Evolutionary conservation across 768 basidiomycete genomes (phyloP).

Genomic region (Lactarius hatsudake): DNA sequence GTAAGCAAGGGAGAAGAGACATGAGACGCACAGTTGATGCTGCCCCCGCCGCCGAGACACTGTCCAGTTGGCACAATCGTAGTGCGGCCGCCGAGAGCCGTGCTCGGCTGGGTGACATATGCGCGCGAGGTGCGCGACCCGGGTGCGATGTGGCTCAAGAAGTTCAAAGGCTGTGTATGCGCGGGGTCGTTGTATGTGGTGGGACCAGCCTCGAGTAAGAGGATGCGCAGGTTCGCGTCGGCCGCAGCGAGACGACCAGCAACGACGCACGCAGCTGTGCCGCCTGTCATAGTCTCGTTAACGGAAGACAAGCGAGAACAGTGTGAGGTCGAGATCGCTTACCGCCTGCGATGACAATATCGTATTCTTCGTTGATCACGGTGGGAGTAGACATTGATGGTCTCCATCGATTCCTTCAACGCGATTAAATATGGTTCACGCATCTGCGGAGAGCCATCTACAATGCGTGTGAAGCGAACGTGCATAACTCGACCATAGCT

Average conservation of each 20-base stretch:
- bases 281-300: constrained; percentile 33
- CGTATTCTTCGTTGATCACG: constrained; percentile 32
- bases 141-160: constrained; percentile 41
- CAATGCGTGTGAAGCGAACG: neutral
- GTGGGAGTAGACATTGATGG: constrained; percentile 8
- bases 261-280: constrained; percentile 52
- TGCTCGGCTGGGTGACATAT: constrained; percentile 40
- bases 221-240: constrained; percentile 53
- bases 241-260: constrained; percentile 56
- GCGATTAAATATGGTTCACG: neutral
- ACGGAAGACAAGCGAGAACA: neutral
- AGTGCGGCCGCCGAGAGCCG: constrained; percentile 44
- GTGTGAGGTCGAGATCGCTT: constrained; percentile 1
- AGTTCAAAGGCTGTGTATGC: constrained; percentile 56
- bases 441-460: neutral
- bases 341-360: constrained; percentile 62
- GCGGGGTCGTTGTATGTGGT: constrained; percentile 44
- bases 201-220: constrained; percentile 58
- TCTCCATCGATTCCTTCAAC: neutral
- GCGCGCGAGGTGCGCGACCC: constrained; percentile 43
- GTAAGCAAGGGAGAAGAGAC: neutral
- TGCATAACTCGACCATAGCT: neutral
- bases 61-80: constrained; percentile 45
- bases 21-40: constrained; percentile 50
- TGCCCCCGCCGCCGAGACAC: constrained; percentile 59